A percentile compares a stretch with the other conserved stretches of the same genome.
Conservation (phyloP, 257 asterid species). For the Jacaranda copaia region DNA sequence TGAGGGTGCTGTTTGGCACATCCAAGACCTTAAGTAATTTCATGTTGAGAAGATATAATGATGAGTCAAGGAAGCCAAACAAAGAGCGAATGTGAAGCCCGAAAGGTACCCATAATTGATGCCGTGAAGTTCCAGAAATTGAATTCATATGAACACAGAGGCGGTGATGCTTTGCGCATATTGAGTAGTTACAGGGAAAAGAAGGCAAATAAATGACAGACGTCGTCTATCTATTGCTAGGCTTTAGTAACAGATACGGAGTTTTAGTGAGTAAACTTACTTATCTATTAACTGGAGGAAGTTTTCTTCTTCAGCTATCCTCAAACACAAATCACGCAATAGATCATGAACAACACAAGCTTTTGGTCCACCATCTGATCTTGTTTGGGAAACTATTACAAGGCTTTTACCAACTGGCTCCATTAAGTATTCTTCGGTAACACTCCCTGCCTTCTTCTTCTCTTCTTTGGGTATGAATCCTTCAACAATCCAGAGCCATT, state of each 20-base stretch:
- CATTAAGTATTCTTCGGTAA: not conserved
- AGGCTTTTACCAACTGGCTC: too few relatives aligned
- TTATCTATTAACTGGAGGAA: not conserved
- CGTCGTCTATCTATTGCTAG: too few relatives aligned
- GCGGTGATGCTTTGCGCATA: not conserved
- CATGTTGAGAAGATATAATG: slow-evolving; percentile 21
- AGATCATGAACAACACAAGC: too few relatives aligned
- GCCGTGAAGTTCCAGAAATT: not conserved
- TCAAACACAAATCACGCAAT: too few relatives aligned
- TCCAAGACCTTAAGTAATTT: slow-evolving; percentile 30
- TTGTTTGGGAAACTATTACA: too few relatives aligned
- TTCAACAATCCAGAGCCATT: slow-evolving; percentile 20
- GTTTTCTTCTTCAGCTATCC: too few relatives aligned
- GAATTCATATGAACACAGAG: too few relatives aligned
- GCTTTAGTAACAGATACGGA: too few relatives aligned
- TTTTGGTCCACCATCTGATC: too few relatives aligned
- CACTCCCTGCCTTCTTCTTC: not conserved
- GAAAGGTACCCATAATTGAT: not conserved
- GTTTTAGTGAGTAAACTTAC: slow-evolving; percentile 19
- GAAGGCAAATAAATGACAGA: too few relatives aligned
- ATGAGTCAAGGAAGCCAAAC: not conserved
- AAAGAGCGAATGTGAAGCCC: slow-evolving; percentile 26
- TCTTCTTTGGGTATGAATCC: slow-evolving; percentile 18
- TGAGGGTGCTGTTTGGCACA: not conserved
- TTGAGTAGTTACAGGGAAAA: not conserved